A percentile compares a stretch with the other conserved stretches of the same genome.
These are phyloP conservation scores for Apiospora koreana DNA, from an alignment of 2,329 filamentous ascomycete genomes.

Conservation along the genomic window DNA sequence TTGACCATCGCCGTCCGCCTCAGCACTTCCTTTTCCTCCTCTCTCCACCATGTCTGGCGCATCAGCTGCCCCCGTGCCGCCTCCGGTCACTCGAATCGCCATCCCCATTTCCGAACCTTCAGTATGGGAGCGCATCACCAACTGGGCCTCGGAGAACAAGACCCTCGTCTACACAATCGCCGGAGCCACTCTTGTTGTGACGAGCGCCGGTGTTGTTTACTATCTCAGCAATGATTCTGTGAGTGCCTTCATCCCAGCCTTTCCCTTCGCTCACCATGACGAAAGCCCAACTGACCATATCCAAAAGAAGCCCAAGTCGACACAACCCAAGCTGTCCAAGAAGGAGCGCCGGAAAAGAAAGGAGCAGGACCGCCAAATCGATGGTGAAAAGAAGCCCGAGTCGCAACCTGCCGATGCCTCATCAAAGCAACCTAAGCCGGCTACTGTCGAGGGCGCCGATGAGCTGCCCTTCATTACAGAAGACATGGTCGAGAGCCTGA, in stretches of 20 bases:
- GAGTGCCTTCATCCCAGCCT: constrained; percentile 28
- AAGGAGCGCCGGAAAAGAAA: constrained; percentile 89
- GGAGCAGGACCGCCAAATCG: constrained; percentile 67
- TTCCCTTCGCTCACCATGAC: constrained; percentile 3
- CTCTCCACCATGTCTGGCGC: constrained; percentile 35
- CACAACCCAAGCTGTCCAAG: constrained; percentile 76
- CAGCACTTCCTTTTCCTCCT: constrained; percentile 5
- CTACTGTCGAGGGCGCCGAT: constrained; percentile 59
- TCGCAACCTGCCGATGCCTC: constrained; percentile 29
- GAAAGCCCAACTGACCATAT: constrained; percentile 25
- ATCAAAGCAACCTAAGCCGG: constrained; percentile 46
- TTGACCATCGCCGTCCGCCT: constrained; percentile 39
- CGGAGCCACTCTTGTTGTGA: constrained; percentile 88
- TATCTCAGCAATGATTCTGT: constrained; percentile 71
- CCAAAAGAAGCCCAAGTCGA: constrained; percentile 40
- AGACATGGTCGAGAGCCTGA: constrained; percentile 51
- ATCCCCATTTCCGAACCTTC: constrained; percentile 61
- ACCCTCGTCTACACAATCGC: constrained; percentile 94
- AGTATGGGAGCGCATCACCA: constrained; percentile 86
- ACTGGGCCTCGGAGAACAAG: constrained; percentile 95
- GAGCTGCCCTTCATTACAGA: constrained; percentile 71
- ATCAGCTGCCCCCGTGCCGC: constrained; percentile 47
- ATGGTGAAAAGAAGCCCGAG: constrained; percentile 39
- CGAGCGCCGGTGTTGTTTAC: constrained; percentile 89
- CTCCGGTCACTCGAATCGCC: constrained; percentile 46